Evolutionary conservation across 108 stramenopile species (phyloP), one percentile per base, ranked within the genome.

Genomic region (Cyclostephanos tholiformis): DNA sequence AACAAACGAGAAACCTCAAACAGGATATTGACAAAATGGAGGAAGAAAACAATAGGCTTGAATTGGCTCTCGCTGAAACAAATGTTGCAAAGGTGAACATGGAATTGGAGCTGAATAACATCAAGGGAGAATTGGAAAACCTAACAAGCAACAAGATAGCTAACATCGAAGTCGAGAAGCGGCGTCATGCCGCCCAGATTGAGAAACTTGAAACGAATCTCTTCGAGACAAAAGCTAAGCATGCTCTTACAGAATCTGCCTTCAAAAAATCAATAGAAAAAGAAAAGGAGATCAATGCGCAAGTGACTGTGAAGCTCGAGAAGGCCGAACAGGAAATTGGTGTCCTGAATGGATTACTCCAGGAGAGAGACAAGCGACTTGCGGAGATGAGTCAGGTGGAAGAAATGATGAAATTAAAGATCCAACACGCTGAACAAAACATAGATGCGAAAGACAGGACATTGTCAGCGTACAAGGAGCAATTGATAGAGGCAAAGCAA

Each of bases 231-330:
- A 69, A 65, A 27, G 69, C 56, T 6, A 39, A 71, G 19, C 38
- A 70, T 27, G 44, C 25, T 16, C 30, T 57, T 49, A 58, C 63
- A 29, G 55, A 36, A 22, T 19, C 60, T 43, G 63, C 63, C 8
- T 62, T 76, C 30, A 76, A 68, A 32, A 29, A 50, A 29, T 62
- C 75, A 1, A 29, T 62, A 23, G 75, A 63, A 11, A 51, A 62
- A 9, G 66, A 61, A 36, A 75, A 68, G 50, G 35, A 41, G 38
- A 67, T 62, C 7, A 23, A 41, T 46, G 35, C 1, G 8, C 44
- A 13, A 12, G 51, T 56, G 53, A 44, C 63, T 12, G 68, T 56
- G 51, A 53, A 46, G 32, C 52, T 76, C 16, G 39, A 51, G 29
- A 43, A 53, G 14, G 62, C 38, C 3, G 43, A 71, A 20, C 41